A percentile compares a stretch with the other conserved stretches of the same genome.
Conservation (phyloP, 169 alveolate genomes). For the Besnoitia besnoiti region DNA sequence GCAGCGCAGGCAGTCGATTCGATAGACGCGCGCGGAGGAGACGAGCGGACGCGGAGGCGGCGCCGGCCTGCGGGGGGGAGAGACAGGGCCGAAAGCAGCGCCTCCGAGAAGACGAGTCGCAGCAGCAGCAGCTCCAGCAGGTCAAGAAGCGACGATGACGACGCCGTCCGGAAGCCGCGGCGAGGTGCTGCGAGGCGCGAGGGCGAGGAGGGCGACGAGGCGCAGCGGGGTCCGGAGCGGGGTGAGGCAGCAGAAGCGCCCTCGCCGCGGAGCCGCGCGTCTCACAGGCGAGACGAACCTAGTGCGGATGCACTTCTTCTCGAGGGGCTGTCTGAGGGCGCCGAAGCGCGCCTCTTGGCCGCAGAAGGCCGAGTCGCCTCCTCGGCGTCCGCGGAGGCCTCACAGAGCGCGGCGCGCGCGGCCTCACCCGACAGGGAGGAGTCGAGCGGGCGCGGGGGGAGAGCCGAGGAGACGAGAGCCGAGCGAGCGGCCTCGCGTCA, state of each 20-base stretch:
- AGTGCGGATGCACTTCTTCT: no score
- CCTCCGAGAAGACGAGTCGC: neutral
- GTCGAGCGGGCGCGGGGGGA: no score
- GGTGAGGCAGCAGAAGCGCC: neutral
- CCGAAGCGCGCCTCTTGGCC: no score
- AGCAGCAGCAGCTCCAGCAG: neutral
- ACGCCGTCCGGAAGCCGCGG: no score
- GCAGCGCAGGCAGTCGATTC: neutral
- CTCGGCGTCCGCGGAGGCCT: no score
- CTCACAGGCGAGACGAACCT: no score
- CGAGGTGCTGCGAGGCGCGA: neutral
- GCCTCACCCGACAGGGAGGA: no score
- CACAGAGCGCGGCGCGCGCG: no score
- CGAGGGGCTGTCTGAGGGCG: no score
- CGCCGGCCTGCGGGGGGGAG: neutral
- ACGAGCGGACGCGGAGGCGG: neutral
- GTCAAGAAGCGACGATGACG: neutral
- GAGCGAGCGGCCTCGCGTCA: no score
- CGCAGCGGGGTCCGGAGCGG: neutral
- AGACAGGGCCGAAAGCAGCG: neutral
- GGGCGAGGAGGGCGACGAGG: neutral
- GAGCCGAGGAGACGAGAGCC: no score
- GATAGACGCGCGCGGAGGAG: neutral
- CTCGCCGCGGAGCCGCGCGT: neutral
- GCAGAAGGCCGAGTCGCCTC: no score